A percentile compares a stretch with the other conserved stretches of the same genome.
phyloP scores from a whole-genome alignment of 495 filamentous ascomycete genomes.

The Xylaria longipes region DNA sequence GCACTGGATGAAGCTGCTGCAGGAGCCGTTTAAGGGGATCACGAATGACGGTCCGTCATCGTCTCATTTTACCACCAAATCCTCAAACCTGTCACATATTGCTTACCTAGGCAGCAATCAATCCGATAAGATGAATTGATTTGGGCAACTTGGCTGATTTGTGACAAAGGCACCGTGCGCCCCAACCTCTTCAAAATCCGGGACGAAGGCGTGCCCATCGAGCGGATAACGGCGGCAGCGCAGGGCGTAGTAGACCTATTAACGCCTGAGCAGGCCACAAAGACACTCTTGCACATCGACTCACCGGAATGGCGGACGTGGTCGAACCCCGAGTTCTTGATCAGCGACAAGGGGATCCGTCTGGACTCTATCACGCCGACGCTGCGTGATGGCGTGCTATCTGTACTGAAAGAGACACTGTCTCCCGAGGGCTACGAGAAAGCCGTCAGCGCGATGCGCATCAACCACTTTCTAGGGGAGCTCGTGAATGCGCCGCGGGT shows the following conservation, averaged over 20 bases:
- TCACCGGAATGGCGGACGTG: slow-evolving; percentile 75
- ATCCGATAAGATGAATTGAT: not conserved
- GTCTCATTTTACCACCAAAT: not conserved
- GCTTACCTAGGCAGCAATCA: not conserved
- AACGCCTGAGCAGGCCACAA: slow-evolving; percentile 53
- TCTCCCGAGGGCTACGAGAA: slow-evolving; percentile 75
- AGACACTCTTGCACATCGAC: slow-evolving; percentile 66
- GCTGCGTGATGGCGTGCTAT: slow-evolving; percentile 56
- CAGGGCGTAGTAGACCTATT: slow-evolving; percentile 51
- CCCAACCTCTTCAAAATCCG: slow-evolving; percentile 63
- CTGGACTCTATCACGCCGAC: slow-evolving; percentile 61
- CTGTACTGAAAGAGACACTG: slow-evolving; percentile 61
- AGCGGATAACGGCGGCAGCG: slow-evolving; percentile 58
- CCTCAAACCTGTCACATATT: not conserved
- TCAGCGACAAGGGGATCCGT: slow-evolving; percentile 67
- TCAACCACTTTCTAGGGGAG: slow-evolving; percentile 79
- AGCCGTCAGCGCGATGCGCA: slow-evolving; percentile 71
- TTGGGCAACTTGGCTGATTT: not conserved
- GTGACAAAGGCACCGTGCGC: slow-evolving; percentile 56
- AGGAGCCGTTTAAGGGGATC: slow-evolving; percentile 75
- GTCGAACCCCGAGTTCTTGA: slow-evolving; percentile 76
- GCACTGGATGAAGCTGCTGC: slow-evolving; percentile 68
- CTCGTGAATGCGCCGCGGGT: slow-evolving; percentile 65
- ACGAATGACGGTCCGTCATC: slow-evolving; percentile 66
- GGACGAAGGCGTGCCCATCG: slow-evolving; percentile 67